Base-by-base conservation (phyloP, 495 filamentous ascomycete species). In the Talaromyces adpressus region DNA sequence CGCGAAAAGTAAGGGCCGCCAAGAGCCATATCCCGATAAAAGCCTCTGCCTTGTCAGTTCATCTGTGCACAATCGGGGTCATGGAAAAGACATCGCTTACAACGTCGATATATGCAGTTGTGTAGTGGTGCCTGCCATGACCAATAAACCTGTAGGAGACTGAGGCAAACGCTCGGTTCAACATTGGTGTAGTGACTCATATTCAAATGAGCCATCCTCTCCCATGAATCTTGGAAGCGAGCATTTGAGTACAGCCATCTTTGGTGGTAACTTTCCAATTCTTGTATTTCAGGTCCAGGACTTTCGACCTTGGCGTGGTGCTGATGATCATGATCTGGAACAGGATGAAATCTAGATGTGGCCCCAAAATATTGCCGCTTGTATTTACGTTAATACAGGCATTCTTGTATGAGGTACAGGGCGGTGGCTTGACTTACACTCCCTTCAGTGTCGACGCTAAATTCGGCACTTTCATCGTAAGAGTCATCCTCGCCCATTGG, bases 51-150 rank as follows among this genome's bases (percentile, higher is more conserved):
- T 4, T 34, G 32, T 34, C 32, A 34, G 32, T 34, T 34, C 32
- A 34, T 34, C 32, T 34, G 32, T 9, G 32, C 8, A 9, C 32
- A 34, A 4, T 9, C 32, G 8, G 32, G 32, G 8, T 4, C 32
- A n/a, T n/a, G n/a, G 32, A 34, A 34, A 34, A 4, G 4, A 34
- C 4, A 34, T 34, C 32, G 49, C 64, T 25, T 27, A 65, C 64
- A 65, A 34, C 59, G 58, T 8, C 64, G 64, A 57, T 65, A 65
- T 52, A 65, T 51, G 36, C 32, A 65, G 49, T 62, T 65, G 25
- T 65, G 64, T 18, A 65, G 34, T 20, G 64, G 64, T 0, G 59
- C 64, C 49, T 65, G 64, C 64, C 64, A 65, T 16, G 64, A 57
- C 64, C 64, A 65, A 52, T 62, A 65, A 3, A 65, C 57, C 32